A percentile compares a stretch with the other conserved stretches of the same genome.
Evolutionary conservation across 148 eudicot species (phyloP).

Genomic region (Arbutus unedo): DNA sequence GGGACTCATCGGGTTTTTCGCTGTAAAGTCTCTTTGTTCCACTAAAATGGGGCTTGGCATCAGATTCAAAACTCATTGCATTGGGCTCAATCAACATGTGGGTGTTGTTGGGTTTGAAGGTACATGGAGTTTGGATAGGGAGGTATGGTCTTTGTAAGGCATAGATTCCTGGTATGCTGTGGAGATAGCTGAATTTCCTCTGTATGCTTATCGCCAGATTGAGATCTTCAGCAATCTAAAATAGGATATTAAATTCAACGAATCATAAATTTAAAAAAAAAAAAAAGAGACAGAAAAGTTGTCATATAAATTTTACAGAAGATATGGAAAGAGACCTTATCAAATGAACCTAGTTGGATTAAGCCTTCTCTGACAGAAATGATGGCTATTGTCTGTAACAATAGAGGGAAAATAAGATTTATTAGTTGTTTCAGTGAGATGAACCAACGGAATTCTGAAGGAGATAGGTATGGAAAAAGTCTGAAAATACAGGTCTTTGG

Average conservation of each 20-base stretch:
- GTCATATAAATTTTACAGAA: too few relatives aligned
- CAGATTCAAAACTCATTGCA: constrained; percentile 5
- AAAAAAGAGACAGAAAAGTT: not conserved
- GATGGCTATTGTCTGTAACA: constrained; percentile 46
- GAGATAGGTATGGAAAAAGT: too few relatives aligned
- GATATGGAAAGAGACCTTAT: constrained; percentile 32
- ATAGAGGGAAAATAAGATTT: not conserved
- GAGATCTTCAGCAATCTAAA: constrained; percentile 41
- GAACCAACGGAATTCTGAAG: not conserved
- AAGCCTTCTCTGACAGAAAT: constrained; percentile 48
- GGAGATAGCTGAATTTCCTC: constrained; percentile 46
- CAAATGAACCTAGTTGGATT: constrained; percentile 50
- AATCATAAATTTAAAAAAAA: too few relatives aligned
- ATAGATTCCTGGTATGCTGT: constrained; percentile 38
- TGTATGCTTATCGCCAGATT: constrained; percentile 47
- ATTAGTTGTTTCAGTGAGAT: not conserved
- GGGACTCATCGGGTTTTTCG: constrained; percentile 10
- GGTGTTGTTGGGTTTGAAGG: constrained; percentile 16
- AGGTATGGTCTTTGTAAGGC: constrained; percentile 36
- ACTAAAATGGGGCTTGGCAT: constrained; percentile 15
- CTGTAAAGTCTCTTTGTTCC: constrained; percentile 27
- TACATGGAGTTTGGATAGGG: constrained; percentile 28
- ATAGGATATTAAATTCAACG: not conserved
- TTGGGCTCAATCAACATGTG: constrained; percentile 17
- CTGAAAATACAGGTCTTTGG: too few relatives aligned